Conservation (phyloP, 148 eudicot species). For the Chenopodium suecicum region DNA sequence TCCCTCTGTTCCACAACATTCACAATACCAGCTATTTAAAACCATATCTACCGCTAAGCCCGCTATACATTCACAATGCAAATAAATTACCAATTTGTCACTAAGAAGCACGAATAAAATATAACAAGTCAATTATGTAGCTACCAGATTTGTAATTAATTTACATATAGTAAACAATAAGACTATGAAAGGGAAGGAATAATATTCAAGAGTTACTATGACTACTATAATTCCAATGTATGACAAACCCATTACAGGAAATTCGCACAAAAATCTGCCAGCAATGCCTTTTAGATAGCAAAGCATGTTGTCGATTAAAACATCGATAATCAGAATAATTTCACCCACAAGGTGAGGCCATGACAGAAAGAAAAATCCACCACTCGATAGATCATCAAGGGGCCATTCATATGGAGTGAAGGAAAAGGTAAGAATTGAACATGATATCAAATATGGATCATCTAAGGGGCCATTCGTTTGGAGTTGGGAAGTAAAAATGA, state of each 20-base stretch:
- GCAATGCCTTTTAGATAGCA: too few relatives aligned
- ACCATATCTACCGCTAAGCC: neutral
- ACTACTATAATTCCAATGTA: neutral
- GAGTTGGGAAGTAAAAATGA: neutral
- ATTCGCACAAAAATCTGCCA: too few relatives aligned
- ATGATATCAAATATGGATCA: too few relatives aligned
- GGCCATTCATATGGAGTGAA: neutral
- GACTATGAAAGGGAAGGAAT: neutral
- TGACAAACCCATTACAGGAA: neutral
- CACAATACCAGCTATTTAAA: neutral
- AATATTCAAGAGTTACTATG: too few relatives aligned
- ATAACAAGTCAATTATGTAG: neutral
- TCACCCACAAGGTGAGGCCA: neutral
- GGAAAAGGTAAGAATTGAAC: neutral
- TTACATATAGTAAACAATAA: neutral
- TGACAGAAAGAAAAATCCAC: neutral
- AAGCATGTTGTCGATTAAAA: too few relatives aligned
- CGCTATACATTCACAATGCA: neutral
- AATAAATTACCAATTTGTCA: neutral
- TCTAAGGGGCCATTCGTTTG: too few relatives aligned
- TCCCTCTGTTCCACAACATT: neutral
- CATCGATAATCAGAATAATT: neutral
- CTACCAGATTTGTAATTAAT: neutral
- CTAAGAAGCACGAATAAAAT: neutral
- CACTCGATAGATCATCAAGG: neutral